Base-by-base conservation (phyloP, 2,329 filamentous ascomycete genomes). In the Epichloe sp. region DNA sequence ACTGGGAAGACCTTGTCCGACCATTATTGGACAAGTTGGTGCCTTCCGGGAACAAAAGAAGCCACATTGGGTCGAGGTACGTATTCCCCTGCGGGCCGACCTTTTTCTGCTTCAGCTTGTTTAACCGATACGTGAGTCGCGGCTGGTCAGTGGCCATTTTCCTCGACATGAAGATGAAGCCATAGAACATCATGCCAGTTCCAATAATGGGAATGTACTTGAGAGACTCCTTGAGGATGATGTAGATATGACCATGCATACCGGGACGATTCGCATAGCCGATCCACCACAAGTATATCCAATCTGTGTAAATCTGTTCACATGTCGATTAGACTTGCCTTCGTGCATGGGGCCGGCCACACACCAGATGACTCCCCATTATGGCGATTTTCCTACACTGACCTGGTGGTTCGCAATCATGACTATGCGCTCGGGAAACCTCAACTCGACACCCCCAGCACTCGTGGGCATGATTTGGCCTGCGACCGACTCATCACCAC, bases 201-300 rank as follows among this genome's bases (percentile, higher is more conserved):
- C 88, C 88, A 26, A 94, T 76, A 49, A 94, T 68, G 1, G 88
- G 88, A 15, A 95, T 82, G 58, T 81, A 83, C 65, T 87, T 89
- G 55, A 95, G 72, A 1, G 86, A 90, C 63, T 95, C 86, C 62
- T 95, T 95, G 49, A 94, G 72, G 60, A 95, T 91, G 63, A 95
- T 95, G 71, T 88, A 94, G 60, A 95, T 76, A 62, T 88, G 85
- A 11, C 89, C 88, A 60, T 93, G 86, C 79, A 88, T 88, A 49
- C 78, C 76, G 52, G 85, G 86, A 2, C 60, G 65, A 61, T 83
- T 83, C 26, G 86, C 88, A 61, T 95, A 95, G n/a, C 83, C 86
- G 26, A 88, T 83, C 88, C 88, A 95, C 88, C 88, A 95, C 7
- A 95, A 77, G 63, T 95, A 95, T 8, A 94, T 69, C 88, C 88